phyloP scores from a whole-genome alignment of 345 rosid genomes.

The Gossypium arboreum region DNA sequence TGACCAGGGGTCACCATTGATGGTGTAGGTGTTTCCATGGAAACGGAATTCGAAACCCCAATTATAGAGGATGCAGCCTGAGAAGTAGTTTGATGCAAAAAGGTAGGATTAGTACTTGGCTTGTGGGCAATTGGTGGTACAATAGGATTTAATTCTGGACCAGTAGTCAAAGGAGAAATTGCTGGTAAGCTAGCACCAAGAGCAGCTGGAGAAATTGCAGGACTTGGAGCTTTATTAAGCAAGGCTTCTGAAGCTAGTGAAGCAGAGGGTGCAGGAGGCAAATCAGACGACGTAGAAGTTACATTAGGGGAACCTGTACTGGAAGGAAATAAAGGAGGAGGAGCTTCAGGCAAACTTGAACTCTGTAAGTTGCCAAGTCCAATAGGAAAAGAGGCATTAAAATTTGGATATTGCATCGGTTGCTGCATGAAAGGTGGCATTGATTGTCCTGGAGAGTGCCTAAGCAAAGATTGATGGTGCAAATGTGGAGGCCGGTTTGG shows the following conservation, averaged over 20 bases:
- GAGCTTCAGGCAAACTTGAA: constrained; percentile 50
- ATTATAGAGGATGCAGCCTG: constrained; percentile 41
- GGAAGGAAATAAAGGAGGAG: constrained; percentile 38
- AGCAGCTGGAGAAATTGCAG: constrained; percentile 44
- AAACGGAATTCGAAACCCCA: constrained; percentile 42
- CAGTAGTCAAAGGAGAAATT: constrained; percentile 43
- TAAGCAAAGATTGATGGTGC: constrained; percentile 80
- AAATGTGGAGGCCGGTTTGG: constrained; percentile 76
- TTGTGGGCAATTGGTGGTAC: constrained; percentile 40
- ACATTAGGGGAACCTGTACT: constrained; percentile 36
- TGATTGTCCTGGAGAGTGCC: constrained; percentile 67
- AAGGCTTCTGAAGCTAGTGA: constrained; percentile 54
- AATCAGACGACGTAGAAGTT: constrained; percentile 34
- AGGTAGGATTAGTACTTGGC: constrained; percentile 37
- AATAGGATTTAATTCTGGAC: constrained; percentile 40
- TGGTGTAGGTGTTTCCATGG: constrained; percentile 43
- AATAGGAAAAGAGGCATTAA: constrained; percentile 46
- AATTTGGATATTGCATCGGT: constrained; percentile 69
- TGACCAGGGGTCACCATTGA: constrained; percentile 74
- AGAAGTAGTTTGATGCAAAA: constrained; percentile 41
- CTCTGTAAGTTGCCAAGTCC: constrained; percentile 44
- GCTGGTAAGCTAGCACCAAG: constrained; percentile 45
- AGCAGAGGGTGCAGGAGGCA: constrained; percentile 44
- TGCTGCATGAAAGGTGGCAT: constrained; percentile 68
- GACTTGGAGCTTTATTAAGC: constrained; percentile 39